Base-by-base conservation (phyloP, 139 green algal genomes). In the Trebouxia sp. region DNA sequence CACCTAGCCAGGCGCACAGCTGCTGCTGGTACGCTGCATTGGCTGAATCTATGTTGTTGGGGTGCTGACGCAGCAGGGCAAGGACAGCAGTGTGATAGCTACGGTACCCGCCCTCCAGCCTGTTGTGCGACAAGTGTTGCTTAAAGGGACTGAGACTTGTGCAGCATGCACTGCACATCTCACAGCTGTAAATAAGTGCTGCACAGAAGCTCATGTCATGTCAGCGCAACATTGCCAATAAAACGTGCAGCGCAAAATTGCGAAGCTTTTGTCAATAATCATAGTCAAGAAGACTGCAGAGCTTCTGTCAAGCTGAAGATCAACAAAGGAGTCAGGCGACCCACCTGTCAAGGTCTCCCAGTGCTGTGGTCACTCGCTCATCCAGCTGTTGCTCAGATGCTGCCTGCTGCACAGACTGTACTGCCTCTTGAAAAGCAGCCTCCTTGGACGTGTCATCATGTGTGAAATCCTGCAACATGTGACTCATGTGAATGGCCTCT, bases 371-470 rank as follows among this genome's bases (percentile, higher is more conserved):
- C 55, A 90, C 82, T 1, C 70, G 47, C 22, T 75, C 70, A 58
- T 93, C 87, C 39, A 93, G 78, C 9, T 65, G 43, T 9, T n/a
- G 32, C 81, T 93, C 89, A 50, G 72, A 87, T n/a, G 53, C 78
- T 50, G 83, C 88, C 67, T 90, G 86, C n/a, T 78, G 83, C 32
- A 93, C 83, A 8, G 81, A 82, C 14, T 53, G 78, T 22, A 91
- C 74, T 6, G 90, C 90, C 26, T 58, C 79, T 48, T 88, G 86
- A 17, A 93, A 82, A 0, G 81, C 85, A 35, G 82, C 82, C 82
- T 92, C 84, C 38, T 48, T 80, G 55, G 28, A 76, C 37, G 32
- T 82, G 69, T 93, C 83, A 35, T 76, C 75, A 3, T 28, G 66
- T 20, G 87, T 76, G 84, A 88, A 89, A 41, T 87, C 51, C 78